These are phyloP conservation scores for Cetraspora pellucida DNA, from an alignment of 192 early-diverging fungal species.

Conservation along the genomic window DNA sequence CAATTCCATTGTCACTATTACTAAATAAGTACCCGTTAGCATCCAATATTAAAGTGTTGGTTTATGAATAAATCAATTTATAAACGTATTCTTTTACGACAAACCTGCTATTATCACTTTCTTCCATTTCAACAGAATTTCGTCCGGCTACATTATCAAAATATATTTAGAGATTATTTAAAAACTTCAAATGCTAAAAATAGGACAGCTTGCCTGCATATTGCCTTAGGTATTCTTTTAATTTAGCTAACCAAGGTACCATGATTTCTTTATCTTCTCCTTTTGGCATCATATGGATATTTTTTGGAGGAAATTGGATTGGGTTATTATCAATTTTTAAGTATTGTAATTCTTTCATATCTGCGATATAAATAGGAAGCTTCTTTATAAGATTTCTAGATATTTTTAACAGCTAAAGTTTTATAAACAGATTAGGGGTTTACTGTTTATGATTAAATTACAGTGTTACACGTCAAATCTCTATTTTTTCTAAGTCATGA, in stretches of 20 bases:
- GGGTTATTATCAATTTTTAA: conserved; percentile 48
- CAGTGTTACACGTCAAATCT: too few relatives aligned
- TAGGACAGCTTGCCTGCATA: background rate
- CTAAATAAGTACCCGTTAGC: background rate
- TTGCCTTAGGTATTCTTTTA: conserved; percentile 28
- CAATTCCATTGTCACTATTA: background rate
- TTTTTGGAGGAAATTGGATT: conserved; percentile 40
- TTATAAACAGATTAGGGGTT: too few relatives aligned
- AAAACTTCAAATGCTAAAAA: background rate
- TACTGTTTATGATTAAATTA: too few relatives aligned
- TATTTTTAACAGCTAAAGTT: conserved; percentile 18
- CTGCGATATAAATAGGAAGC: conserved; percentile 43
- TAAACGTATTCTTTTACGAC: background rate
- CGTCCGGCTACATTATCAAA: background rate
- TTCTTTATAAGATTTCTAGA: conserved; percentile 43
- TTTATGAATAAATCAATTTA: background rate
- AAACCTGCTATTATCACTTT: conserved; percentile 20
- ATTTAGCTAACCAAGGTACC: conserved; percentile 9
- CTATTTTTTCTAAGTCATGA: too few relatives aligned
- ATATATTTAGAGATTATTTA: background rate
- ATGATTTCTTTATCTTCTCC: conserved; percentile 24
- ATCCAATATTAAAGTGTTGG: too few relatives aligned
- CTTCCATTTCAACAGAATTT: background rate
- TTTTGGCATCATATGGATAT: conserved; percentile 26
- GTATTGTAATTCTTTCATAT: conserved; percentile 46